phyloP scores from a whole-genome alignment of 176 grass and related monocot species.

The Neostapfia colusana region DNA sequence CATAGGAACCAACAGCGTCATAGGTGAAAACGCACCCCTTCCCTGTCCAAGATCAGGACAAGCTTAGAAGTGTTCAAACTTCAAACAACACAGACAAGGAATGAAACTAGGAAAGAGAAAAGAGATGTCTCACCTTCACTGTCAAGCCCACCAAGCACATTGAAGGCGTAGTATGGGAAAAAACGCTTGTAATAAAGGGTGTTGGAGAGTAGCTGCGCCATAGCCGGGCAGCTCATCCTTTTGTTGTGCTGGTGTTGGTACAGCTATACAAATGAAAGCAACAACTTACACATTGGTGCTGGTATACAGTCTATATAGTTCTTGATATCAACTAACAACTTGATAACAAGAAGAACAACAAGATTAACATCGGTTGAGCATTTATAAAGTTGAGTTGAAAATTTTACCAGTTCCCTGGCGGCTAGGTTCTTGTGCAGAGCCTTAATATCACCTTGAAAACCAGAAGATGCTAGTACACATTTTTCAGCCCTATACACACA shows the following conservation, averaged over 20 bases:
- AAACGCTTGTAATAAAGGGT: constrained; percentile 97
- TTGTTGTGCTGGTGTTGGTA: constrained; percentile 99
- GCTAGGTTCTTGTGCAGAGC: constrained; percentile 93
- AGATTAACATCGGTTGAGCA: too few relatives aligned
- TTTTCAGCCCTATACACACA: constrained; percentile 61
- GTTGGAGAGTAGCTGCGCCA: constrained; percentile 93
- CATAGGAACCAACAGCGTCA: constrained; percentile 94
- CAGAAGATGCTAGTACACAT: constrained; percentile 78
- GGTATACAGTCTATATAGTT: background rate
- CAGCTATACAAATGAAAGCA: constrained; percentile 50
- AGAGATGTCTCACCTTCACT: constrained; percentile 60
- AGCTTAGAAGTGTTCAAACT: background rate
- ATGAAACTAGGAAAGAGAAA: constrained; percentile 1
- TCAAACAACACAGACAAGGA: background rate
- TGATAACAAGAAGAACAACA: too few relatives aligned
- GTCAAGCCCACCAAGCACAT: constrained; percentile 90
- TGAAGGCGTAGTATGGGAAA: constrained; percentile 97
- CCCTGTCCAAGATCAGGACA: constrained; percentile 41
- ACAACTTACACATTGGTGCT: background rate
- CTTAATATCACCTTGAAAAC: constrained; percentile 94
- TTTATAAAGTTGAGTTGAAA: background rate
- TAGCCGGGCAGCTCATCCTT: constrained; percentile 97
- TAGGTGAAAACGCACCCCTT: constrained; percentile 97
- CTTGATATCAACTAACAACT: background rate
- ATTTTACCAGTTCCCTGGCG: constrained; percentile 75